Evolutionary conservation across 2,329 filamentous ascomycete species (phyloP).

Genomic region (Verticillium albo-atrum): DNA sequence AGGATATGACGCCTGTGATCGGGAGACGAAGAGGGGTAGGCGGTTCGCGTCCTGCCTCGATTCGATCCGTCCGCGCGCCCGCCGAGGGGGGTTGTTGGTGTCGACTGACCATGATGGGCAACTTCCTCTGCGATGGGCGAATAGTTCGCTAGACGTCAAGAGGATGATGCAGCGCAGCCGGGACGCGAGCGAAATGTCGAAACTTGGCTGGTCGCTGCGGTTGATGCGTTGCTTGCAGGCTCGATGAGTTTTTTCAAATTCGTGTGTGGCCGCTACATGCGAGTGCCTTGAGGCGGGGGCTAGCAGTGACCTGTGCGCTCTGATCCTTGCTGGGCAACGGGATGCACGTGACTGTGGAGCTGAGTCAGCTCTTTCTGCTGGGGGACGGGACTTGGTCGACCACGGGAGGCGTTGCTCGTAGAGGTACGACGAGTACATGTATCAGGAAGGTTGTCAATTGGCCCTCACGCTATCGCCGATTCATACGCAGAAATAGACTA

Average conservation of each 20-base stretch:
- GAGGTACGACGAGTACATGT: background rate
- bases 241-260: constrained; percentile 39
- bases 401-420: background rate
- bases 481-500: no score
- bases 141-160: constrained; percentile 26
- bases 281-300: constrained; percentile 32
- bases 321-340: background rate
- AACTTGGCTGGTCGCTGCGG: constrained; percentile 33
- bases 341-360: constrained; percentile 25
- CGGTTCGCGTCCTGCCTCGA: background rate
- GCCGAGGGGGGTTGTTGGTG: background rate
- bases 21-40: background rate
- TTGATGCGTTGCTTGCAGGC: constrained; percentile 22
- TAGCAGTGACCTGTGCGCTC: constrained; percentile 17
- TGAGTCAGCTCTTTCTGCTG: constrained; percentile 21
- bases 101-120: constrained; percentile 31
- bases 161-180: constrained; percentile 32
- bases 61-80: background rate
- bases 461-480: no score
- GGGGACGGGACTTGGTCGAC: background rate
- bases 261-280: constrained; percentile 39
- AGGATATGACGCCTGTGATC: constrained; percentile 4
- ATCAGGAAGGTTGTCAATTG: no score
- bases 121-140: constrained; percentile 39
- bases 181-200: constrained; percentile 25